Evolutionary conservation across 2,329 filamentous ascomycete genomes (phyloP).

Genomic region (Scedosporium dehoogii): DNA sequence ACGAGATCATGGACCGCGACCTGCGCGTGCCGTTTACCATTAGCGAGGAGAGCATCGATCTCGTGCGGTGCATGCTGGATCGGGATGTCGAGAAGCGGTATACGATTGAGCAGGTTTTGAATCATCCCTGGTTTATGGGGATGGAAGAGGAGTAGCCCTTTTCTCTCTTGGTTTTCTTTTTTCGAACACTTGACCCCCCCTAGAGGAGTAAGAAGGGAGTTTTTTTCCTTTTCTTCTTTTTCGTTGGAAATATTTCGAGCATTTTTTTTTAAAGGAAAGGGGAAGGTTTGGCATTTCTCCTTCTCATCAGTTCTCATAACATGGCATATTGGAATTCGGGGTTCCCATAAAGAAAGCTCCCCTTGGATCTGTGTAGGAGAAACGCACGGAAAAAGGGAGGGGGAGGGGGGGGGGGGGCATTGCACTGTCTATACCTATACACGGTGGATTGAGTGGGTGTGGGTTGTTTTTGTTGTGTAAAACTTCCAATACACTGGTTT

Average conservation of each 20-base stretch:
- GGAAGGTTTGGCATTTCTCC: neutral
- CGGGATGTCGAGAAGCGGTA: slow-evolving; percentile 74
- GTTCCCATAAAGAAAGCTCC: too few relatives aligned
- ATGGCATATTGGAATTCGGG: too few relatives aligned
- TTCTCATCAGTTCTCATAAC: neutral
- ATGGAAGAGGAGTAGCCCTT: slow-evolving; percentile 5
- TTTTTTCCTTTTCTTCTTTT: neutral
- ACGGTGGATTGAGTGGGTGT: neutral
- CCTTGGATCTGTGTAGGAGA: neutral
- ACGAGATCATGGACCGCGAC: slow-evolving; percentile 98
- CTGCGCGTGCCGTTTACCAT: slow-evolving; percentile 80
- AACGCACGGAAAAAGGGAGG: neutral
- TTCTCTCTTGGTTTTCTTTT: neutral
- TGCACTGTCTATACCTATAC: neutral
- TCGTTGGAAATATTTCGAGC: neutral
- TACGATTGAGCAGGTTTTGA: slow-evolving; percentile 78
- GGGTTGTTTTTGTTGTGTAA: too few relatives aligned
- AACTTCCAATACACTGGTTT: neutral
- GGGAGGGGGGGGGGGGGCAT: neutral
- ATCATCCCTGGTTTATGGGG: slow-evolving; percentile 68
- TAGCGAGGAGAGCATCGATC: slow-evolving; percentile 85
- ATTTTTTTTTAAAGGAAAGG: too few relatives aligned
- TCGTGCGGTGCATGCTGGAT: slow-evolving; percentile 87
- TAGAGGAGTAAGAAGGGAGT: neutral
- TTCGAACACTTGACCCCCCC: too few relatives aligned